phyloP scores from a whole-genome alignment of 176 grass and related monocot species.

The Oryza glumipatula region DNA sequence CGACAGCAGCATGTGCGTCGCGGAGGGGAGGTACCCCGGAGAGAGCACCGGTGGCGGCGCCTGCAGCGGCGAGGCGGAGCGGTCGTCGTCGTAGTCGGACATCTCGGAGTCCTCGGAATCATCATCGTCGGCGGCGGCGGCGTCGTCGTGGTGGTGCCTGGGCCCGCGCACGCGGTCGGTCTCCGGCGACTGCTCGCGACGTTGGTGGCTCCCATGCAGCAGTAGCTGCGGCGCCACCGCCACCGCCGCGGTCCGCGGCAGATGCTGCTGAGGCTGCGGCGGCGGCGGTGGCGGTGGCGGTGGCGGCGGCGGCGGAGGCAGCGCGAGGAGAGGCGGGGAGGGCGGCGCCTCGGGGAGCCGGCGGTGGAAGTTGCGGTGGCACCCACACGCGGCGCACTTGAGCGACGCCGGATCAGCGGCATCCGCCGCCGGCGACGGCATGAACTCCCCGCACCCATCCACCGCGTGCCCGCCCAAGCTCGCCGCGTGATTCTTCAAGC shows the following conservation, averaged over 20 bases:
- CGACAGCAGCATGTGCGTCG: conserved; percentile 69
- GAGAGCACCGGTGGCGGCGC: background rate
- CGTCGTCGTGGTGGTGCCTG: background rate
- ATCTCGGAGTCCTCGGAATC: conserved; percentile 49
- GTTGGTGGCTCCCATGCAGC: background rate
- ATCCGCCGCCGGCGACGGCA: conserved; percentile 60
- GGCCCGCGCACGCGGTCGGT: background rate
- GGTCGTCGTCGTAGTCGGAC: conserved; percentile 43
- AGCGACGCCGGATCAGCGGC: conserved; percentile 62
- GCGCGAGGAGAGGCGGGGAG: conserved; percentile 46
- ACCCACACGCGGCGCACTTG: conserved; percentile 87
- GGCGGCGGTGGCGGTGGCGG: background rate
- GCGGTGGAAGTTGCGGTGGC: conserved; percentile 99
- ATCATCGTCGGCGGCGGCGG: conserved; percentile 34
- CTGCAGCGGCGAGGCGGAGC: conserved; percentile 33
- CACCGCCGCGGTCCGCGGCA: background rate
- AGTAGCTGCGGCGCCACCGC: background rate
- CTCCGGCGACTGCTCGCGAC: background rate
- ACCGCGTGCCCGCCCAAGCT: conserved; percentile 82
- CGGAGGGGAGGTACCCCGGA: conserved; percentile 37
- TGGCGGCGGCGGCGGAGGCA: conserved; percentile 27
- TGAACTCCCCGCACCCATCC: conserved; percentile 94
- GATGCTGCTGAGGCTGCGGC: too few relatives aligned
- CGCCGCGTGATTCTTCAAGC: conserved; percentile 96
- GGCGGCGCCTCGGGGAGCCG: conserved; percentile 42